These are phyloP conservation scores for Inga laurina DNA, from an alignment of 306 rosid genomes.

Conservation along the genomic window DNA sequence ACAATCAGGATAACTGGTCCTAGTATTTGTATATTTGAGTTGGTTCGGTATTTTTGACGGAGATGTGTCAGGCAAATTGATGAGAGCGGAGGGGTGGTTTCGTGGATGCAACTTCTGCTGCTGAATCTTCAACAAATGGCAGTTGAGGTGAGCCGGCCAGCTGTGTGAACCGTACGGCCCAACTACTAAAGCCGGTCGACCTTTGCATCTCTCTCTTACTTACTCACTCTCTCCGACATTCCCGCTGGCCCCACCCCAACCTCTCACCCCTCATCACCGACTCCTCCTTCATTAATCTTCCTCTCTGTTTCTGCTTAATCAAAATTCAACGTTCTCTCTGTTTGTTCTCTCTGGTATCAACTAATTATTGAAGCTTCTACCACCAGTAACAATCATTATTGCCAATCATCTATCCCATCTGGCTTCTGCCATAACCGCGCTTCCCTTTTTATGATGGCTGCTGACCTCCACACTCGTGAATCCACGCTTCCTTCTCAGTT, in stretches of 20 bases:
- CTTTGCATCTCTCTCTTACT: neutral
- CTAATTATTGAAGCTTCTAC: conserved; percentile 5
- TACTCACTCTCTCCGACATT: neutral
- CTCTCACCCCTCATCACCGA: neutral
- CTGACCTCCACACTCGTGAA: conserved; percentile 42
- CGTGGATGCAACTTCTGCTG: neutral
- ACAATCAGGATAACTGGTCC: neutral
- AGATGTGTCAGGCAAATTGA: neutral
- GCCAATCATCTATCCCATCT: conserved; percentile 18
- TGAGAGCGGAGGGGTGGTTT: neutral
- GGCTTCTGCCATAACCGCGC: neutral
- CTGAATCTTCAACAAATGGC: conserved; percentile 16
- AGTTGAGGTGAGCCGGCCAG: conserved; percentile 5
- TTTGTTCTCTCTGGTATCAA: neutral
- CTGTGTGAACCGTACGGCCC: conserved; percentile 32
- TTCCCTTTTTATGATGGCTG: conserved; percentile 41
- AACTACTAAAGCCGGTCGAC: conserved; percentile 41
- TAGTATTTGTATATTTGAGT: neutral
- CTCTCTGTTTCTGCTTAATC: neutral
- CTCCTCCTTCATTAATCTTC: neutral
- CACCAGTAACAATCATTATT: neutral
- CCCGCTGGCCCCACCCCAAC: conserved; percentile 15
- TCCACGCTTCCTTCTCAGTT: conserved; percentile 35
- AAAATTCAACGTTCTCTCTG: neutral
- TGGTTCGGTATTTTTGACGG: neutral